phyloP scores from a whole-genome alignment of 2,329 filamentous ascomycete species.

The Rhexocercosporidium sp. region DNA sequence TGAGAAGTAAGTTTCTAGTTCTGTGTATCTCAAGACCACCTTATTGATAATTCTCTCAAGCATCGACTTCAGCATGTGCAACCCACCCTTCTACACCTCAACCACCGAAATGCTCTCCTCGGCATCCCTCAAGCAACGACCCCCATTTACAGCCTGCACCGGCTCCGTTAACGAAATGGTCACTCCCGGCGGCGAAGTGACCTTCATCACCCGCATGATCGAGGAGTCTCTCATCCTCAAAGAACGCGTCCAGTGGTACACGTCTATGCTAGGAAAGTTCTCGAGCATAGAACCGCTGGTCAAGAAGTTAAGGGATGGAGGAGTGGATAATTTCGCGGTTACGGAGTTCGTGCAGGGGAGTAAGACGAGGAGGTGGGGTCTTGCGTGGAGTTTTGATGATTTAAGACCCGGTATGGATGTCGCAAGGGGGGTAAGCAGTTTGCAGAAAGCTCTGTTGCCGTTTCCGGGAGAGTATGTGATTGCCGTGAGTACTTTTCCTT shows the following conservation, averaged over 20 bases:
- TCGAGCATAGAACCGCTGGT: conserved; percentile 69
- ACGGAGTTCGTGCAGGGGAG: conserved; percentile 78
- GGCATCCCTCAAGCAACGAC: conserved; percentile 67
- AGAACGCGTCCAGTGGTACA: conserved; percentile 81
- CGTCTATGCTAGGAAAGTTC: conserved; percentile 85
- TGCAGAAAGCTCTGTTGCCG: conserved; percentile 57
- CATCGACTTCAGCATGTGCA: conserved; percentile 89
- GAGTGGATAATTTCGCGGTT: conserved; percentile 79
- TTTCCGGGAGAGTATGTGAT: conserved; percentile 55
- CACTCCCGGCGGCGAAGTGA: conserved; percentile 75
- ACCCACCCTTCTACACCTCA: conserved; percentile 92
- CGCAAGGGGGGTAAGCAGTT: conserved; percentile 42
- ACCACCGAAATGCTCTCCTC: conserved; percentile 69
- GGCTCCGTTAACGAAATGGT: conserved; percentile 88
- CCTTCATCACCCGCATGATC: conserved; percentile 75
- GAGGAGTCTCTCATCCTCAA: conserved; percentile 67
- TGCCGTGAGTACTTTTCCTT: conserved; percentile 27
- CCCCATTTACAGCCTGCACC: conserved; percentile 75
- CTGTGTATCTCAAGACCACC: not conserved
- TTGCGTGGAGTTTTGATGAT: conserved; percentile 83
- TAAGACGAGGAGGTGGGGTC: conserved; percentile 82
- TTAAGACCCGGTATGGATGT: conserved; percentile 62
- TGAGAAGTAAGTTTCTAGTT: conserved; percentile 38
- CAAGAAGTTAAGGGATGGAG: conserved; percentile 59
- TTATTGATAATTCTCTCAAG: conserved; percentile 39